These are phyloP conservation scores for Trichoderma aggressivum DNA, from an alignment of 2,329 filamentous ascomycete genomes.

Conservation along the genomic window DNA sequence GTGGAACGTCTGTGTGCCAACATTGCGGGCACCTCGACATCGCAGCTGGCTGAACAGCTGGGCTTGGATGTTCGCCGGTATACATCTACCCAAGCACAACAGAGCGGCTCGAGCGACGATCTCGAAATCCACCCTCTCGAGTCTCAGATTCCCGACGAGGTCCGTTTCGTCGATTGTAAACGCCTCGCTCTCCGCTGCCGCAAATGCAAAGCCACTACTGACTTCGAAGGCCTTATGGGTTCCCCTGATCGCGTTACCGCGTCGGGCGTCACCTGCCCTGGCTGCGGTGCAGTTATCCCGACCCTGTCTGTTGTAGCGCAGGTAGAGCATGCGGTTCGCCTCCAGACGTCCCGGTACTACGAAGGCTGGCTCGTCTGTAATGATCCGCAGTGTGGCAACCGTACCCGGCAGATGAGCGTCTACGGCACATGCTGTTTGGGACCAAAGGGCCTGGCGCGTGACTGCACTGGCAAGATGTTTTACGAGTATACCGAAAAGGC, in stretches of 20 bases:
- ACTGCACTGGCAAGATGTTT: slow-evolving; percentile 81
- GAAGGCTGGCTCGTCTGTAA: slow-evolving; percentile 89
- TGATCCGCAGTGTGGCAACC: slow-evolving; percentile 79
- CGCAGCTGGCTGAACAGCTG: slow-evolving; percentile 86
- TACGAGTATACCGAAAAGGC: slow-evolving; percentile 87
- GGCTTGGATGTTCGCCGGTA: slow-evolving; percentile 90
- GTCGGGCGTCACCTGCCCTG: slow-evolving; percentile 69
- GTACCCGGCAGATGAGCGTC: slow-evolving; percentile 88
- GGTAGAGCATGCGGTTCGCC: slow-evolving; percentile 78
- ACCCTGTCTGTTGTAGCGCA: slow-evolving; percentile 79
- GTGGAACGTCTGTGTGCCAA: slow-evolving; percentile 97
- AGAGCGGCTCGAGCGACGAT: slow-evolving; percentile 54
- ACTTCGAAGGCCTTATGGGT: slow-evolving; percentile 71
- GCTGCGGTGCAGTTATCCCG: slow-evolving; percentile 63
- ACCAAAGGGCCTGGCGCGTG: slow-evolving; percentile 76
- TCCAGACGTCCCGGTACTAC: slow-evolving; percentile 80
- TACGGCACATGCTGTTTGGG: slow-evolving; percentile 89
- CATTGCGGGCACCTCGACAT: slow-evolving; percentile 86
- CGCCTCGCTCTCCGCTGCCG: slow-evolving; percentile 78
- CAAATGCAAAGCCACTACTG: slow-evolving; percentile 66
- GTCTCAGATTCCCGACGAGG: slow-evolving; percentile 85
- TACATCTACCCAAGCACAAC: slow-evolving; percentile 44
- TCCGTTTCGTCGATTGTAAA: slow-evolving; percentile 80
- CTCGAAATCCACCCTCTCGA: slow-evolving; percentile 86
- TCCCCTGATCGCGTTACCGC: slow-evolving; percentile 63